A percentile compares a stretch with the other conserved stretches of the same genome.
Evolutionary conservation across 306 rosid species (phyloP).

Genomic region (Citrullus colocynthis): DNA sequence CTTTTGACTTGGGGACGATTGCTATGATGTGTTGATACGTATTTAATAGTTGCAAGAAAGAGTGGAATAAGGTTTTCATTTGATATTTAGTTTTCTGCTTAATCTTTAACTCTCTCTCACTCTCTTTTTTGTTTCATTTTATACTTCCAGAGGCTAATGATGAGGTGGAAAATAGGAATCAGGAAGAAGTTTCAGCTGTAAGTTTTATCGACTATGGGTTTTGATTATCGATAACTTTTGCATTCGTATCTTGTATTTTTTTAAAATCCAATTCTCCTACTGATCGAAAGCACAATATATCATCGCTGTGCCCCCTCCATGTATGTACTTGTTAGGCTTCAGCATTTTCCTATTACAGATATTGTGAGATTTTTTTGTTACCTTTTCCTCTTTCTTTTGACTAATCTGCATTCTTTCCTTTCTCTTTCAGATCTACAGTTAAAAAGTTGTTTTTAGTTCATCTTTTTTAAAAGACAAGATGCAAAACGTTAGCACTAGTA

Average conservation of each 20-base stretch:
- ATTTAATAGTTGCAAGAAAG: neutral
- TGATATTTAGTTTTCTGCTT: neutral
- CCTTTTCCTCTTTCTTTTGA: neutral
- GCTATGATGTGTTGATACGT: neutral
- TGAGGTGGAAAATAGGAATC: neutral
- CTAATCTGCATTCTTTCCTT: neutral
- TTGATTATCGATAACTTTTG: neutral
- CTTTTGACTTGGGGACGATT: neutral
- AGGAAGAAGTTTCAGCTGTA: slow-evolving; percentile 34
- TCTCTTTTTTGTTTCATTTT: neutral
- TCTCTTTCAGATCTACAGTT: neutral
- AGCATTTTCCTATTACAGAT: slow-evolving; percentile 1
- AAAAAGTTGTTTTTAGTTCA: neutral
- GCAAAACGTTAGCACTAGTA: neutral
- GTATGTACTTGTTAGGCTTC: neutral
- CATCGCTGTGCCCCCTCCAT: neutral
- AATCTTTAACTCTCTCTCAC: neutral
- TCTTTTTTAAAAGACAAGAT: neutral
- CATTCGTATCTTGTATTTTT: neutral
- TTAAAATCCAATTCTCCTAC: neutral
- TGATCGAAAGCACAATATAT: too few relatives aligned
- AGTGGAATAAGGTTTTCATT: neutral
- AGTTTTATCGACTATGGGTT: slow-evolving; percentile 20
- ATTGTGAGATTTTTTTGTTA: neutral
- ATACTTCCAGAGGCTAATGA: slow-evolving; percentile 29